These are phyloP conservation scores for Arxiozyma telluris DNA, from an alignment of 1,139 yeast genomes.

Conservation along the genomic window DNA sequence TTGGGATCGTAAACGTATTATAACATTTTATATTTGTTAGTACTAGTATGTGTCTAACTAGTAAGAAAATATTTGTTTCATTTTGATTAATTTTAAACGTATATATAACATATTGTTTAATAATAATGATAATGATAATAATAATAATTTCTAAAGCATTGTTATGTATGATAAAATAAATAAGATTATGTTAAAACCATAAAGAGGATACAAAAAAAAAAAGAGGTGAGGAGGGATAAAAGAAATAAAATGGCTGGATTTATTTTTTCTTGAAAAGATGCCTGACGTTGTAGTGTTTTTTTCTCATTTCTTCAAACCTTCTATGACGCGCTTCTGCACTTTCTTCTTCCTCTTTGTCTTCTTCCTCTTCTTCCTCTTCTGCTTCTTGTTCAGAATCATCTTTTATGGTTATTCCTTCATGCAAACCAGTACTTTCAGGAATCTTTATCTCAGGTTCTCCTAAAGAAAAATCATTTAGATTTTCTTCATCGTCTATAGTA, in stretches of 20 bases:
- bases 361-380: conserved; percentile 27
- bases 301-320: conserved; percentile 66
- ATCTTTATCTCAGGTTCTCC: conserved; percentile 44
- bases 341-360: conserved; percentile 36
- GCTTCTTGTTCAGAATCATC: conserved; percentile 7
- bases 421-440: conserved; percentile 1
- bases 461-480: conserved; percentile 40
- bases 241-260: too few species aligned
- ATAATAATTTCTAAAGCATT: too few species aligned
- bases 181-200: too few species aligned
- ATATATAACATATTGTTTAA: neutral
- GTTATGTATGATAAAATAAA: too few species aligned
- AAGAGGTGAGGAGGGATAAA: too few species aligned
- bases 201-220: too few species aligned
- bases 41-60: too few species aligned
- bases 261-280: conserved; percentile 38
- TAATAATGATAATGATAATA: too few species aligned
- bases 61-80: neutral
- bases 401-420: conserved; percentile 13
- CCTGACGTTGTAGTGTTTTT: conserved; percentile 67
- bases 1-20: too few species aligned
- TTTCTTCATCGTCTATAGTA: conserved; percentile 59
- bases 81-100: too few species aligned
- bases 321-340: conserved; percentile 60
- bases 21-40: too few species aligned